Evolutionary conservation across 306 rosid species (phyloP).

Genomic region (Cicer judaicum): DNA sequence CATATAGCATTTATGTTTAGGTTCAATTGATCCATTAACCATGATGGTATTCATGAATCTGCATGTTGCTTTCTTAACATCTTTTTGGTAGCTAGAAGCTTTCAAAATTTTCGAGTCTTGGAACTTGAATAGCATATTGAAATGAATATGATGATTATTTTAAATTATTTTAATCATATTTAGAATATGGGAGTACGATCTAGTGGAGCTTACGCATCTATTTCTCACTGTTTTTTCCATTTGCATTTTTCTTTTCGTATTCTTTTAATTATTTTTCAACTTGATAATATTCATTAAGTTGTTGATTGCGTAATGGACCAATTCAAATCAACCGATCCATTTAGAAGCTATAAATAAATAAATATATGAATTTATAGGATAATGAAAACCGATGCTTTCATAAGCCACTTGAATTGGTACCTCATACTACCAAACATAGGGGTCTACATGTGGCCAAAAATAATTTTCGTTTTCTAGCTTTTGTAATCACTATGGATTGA

Average conservation of each 20-base stretch:
- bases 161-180: slow-evolving; percentile 9
- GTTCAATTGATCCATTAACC: slow-evolving; percentile 17
- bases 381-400: slow-evolving; percentile 42
- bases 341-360: slow-evolving; percentile 30
- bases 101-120: neutral
- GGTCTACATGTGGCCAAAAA: slow-evolving; percentile 45
- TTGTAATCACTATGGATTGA: slow-evolving; percentile 6
- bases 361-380: slow-evolving; percentile 27
- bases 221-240: neutral
- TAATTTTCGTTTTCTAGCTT: slow-evolving; percentile 18
- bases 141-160: slow-evolving; percentile 8
- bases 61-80: slow-evolving; percentile 14
- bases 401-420: slow-evolving; percentile 37
- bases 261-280: slow-evolving; percentile 18
- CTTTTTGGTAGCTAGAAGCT: neutral
- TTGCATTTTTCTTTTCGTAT: neutral
- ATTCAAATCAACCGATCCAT: slow-evolving; percentile 26
- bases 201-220: neutral
- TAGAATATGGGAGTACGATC: neutral
- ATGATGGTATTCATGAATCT: slow-evolving; percentile 33
- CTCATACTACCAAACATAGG: slow-evolving; percentile 44
- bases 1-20: neutral
- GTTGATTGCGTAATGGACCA: slow-evolving; percentile 37
- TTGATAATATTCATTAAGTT: slow-evolving; percentile 33
- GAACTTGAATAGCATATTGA: neutral